Base-by-base conservation (phyloP, 306 rosid species). In the Sechiopsis laciniata region DNA sequence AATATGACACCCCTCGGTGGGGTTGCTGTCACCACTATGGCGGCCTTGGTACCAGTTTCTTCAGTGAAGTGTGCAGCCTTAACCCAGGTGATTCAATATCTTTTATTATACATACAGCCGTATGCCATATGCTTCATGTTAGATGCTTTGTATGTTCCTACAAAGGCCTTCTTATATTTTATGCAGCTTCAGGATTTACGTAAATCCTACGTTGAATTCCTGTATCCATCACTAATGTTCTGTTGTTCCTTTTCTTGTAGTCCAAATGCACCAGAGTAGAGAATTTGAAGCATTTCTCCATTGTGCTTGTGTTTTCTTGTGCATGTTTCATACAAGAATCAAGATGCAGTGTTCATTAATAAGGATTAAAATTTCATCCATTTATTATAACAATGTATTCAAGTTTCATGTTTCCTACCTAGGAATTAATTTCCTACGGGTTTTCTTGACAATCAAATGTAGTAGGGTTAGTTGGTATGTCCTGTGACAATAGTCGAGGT, bases 1-100 rank as follows among this genome's bases (percentile, higher is more conserved):
- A 88, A 74, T 76, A 74, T 70, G 35, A 76, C 76, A 20, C 32
- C 83, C 40, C 78, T 74, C 19, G 84, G 83, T 1, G 91, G 89
- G 66, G 64, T 83, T 68, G 58, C 74, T 12, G 66, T 75, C 72
- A 77, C 88, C 0, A 83, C 75, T 7, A 73, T 78, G 52, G 45
- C 78, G 53, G 45, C 78, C 75, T 76, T 83, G 4, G 75, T 79
- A 5, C 66, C 85, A 0, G 37, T 72, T 50, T 61, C 80, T 76
- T 61, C 78, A 3, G 82, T 83, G 56, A 81, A 82, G 61, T 57
- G 76, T 67, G 76, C 81, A 42, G 42, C 71, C 24, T 59, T 79
- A 21, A 74, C 87, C 7, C 89, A 73, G 75, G 75, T 24, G 73
- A 42, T 70, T 55, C 81, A 62, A 71, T 73, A 74, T 3, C 58